Evolutionary conservation across 768 basidiomycete genomes (phyloP).

Genomic region (Roridomyces roridus): DNA sequence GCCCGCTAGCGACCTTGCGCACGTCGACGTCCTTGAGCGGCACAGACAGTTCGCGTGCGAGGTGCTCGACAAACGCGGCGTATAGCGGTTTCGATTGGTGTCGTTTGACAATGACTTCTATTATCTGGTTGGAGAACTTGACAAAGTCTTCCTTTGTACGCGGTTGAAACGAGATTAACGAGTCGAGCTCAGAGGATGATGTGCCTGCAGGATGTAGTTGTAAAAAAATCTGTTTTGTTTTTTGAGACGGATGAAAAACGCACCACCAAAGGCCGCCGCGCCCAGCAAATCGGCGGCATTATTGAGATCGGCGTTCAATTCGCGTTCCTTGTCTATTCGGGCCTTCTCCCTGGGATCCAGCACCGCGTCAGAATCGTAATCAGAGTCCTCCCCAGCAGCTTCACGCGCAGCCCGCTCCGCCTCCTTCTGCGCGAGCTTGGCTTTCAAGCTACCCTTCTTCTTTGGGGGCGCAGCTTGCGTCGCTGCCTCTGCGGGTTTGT

Average conservation of each 20-base stretch:
- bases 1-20: constrained; percentile 82
- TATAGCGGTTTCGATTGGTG: constrained; percentile 88
- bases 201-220: constrained; percentile 68
- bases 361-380: constrained; percentile 77
- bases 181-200: constrained; percentile 71
- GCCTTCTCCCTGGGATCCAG: constrained; percentile 84
- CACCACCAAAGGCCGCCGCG: constrained; percentile 68
- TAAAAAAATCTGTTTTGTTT: too few species aligned
- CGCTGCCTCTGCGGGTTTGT: constrained; percentile 50
- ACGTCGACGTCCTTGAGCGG: constrained; percentile 91
- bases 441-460: constrained; percentile 93
- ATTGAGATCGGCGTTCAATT: constrained; percentile 86
- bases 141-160: constrained; percentile 91
- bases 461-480: constrained; percentile 69
- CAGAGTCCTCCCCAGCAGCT: constrained; percentile 48
- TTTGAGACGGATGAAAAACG: constrained; percentile 27
- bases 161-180: constrained; percentile 78
- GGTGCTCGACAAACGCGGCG: constrained; percentile 81
- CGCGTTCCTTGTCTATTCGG: constrained; percentile 75
- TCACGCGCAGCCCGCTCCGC: constrained; percentile 65
- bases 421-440: constrained; percentile 92
- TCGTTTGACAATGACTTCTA: constrained; percentile 75
- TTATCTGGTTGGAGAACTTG: constrained; percentile 72
- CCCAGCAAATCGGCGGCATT: constrained; percentile 87
- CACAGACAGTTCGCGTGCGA: constrained; percentile 74